Base-by-base conservation (phyloP, 2,329 filamentous ascomycete species). In the Dothistroma pini region DNA sequence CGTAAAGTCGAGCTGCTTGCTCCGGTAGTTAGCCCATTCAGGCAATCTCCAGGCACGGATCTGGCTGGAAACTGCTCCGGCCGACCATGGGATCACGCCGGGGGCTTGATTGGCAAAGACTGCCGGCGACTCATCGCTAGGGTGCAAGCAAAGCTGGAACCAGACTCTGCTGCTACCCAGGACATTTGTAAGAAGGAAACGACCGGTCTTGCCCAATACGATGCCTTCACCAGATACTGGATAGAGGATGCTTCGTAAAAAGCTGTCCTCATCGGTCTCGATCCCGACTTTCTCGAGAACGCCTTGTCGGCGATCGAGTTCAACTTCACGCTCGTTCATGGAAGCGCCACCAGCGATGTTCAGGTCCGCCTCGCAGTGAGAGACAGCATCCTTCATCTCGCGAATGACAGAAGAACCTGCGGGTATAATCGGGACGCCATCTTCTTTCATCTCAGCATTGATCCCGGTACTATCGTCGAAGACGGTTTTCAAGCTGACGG, bases 381-480 rank as follows among this genome's bases (percentile, higher is more conserved):
- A 78, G 5, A 97, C 85, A 1, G 93, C 91, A 60, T 87, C 87
- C 70, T 90, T 86, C 89, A 96, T 96, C 73, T 97, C 93, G 41
- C 89, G 87, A 14, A 93, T 74, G 10, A 97, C 89, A 0, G 93
- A 96, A 60, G 88, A 89, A n/a, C 90, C 89, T 1, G 86, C 86
- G 0, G 88, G 69, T 0, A 83, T 78, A 1, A 96, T 83, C n/a
- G 90, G 84, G 0, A 99, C 84, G 10, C 95, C 95, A 68, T 99
- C 95, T 64, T 93, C 89, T 71, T 93, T 96, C 93, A 99, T 97
- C 79, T 99, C 95, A 0, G 89, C 84, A 69, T 97, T 97, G 78
- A 99, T 97, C 56, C 95, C 95, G 21, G 88, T 81, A n/a, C 82
- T 85, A 69, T 97, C 95, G 68, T 99, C 93, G 69, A 99, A 99